phyloP scores from a whole-genome alignment of 1,284 basidiomycete genomes.

The Marasmius fiardii region DNA sequence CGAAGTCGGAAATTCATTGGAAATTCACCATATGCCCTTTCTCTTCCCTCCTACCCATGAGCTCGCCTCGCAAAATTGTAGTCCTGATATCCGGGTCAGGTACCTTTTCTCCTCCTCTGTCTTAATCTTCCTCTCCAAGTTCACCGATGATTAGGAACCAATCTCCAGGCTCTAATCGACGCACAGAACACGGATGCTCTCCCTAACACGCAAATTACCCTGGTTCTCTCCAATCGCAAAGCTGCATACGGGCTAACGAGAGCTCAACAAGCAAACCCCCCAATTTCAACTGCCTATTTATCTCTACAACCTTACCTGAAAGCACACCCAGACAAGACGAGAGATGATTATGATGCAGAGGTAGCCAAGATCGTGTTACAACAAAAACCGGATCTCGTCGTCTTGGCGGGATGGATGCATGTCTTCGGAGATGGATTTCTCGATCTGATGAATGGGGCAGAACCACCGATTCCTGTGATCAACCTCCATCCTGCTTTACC shows the following conservation, averaged over 20 bases:
- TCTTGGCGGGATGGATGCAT: conserved; percentile 99
- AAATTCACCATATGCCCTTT: background rate
- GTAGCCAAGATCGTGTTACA: conserved; percentile 72
- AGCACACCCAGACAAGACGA: conserved; percentile 67
- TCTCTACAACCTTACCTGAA: conserved; percentile 86
- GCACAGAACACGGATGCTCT: conserved; percentile 67
- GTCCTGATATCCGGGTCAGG: conserved; percentile 75
- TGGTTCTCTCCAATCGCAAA: conserved; percentile 92
- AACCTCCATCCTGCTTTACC: conserved; percentile 97
- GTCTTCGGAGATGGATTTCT: conserved; percentile 63
- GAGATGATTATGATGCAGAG: conserved; percentile 85
- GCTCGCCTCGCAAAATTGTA: conserved; percentile 29
- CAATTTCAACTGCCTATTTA: conserved; percentile 83
- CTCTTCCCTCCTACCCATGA: background rate
- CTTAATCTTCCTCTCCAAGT: conserved; percentile 17
- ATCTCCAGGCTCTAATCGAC: conserved; percentile 95
- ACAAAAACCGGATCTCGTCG: conserved; percentile 78
- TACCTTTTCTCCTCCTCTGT: conserved; percentile 28
- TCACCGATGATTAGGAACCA: conserved; percentile 65
- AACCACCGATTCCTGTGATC: conserved; percentile 76
- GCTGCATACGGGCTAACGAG: conserved; percentile 88
- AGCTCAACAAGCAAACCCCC: conserved; percentile 64
- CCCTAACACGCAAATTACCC: conserved; percentile 69
- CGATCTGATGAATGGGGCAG: conserved; percentile 45
- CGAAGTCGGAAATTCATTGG: no score